Conservation (phyloP, 345 rosid species). For the Camelina neglecta region DNA sequence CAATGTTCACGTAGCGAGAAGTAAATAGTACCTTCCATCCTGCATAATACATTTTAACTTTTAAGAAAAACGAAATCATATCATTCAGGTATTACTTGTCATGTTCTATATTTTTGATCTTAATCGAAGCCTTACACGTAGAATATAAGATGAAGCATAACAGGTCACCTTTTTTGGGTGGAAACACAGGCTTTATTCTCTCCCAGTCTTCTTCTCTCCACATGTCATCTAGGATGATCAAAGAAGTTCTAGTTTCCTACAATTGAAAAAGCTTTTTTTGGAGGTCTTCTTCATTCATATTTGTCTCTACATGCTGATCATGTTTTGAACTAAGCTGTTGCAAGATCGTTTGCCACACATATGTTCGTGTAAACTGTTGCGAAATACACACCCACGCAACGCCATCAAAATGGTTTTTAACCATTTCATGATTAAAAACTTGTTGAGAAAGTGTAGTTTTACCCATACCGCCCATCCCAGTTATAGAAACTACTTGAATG, state of each 20-base stretch:
- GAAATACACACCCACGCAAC: too few species aligned
- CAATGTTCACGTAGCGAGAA: slow-evolving; percentile 34
- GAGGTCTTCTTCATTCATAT: slow-evolving; percentile 31
- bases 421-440: too few species aligned
- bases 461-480: not conserved
- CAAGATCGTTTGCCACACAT: not conserved
- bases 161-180: not conserved
- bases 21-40: slow-evolving; percentile 56
- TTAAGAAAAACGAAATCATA: not conserved
- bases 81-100: not conserved
- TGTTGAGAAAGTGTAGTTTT: not conserved
- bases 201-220: slow-evolving; percentile 50
- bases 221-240: slow-evolving; percentile 53
- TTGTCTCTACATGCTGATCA: not conserved
- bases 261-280: slow-evolving; percentile 17
- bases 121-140: too few species aligned
- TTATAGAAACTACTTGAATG: not conserved
- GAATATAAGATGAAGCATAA: too few species aligned
- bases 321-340: not conserved
- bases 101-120: too few species aligned
- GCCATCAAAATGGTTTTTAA: too few species aligned
- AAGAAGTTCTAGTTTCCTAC: slow-evolving; percentile 31
- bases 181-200: slow-evolving; percentile 39
- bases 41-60: not conserved
- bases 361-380: too few species aligned